Percentiles rank a stretch among this genome's conserved stretches.
Conservation (phyloP, 2,329 filamentous ascomycete genomes). For the Claviceps humidiphila region DNA sequence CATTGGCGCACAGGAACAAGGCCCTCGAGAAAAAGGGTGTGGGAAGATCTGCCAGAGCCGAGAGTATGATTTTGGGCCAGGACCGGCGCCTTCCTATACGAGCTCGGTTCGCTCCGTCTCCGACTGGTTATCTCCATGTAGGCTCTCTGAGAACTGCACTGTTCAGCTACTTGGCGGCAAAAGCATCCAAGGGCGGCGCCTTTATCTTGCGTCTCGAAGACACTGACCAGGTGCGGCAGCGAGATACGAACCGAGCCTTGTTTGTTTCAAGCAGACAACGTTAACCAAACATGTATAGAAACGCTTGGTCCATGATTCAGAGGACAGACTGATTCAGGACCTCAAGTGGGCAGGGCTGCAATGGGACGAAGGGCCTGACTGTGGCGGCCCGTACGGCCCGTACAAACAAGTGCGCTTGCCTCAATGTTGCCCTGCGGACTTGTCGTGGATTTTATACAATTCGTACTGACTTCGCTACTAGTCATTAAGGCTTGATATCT, state of each 20-base stretch:
- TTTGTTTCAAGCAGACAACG: not conserved
- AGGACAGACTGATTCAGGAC: conserved; percentile 64
- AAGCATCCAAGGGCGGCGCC: conserved; percentile 65
- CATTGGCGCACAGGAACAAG: conserved; percentile 8
- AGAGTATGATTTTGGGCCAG: conserved; percentile 21
- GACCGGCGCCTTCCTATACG: conserved; percentile 40
- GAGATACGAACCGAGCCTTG: not conserved
- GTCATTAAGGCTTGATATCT: conserved; percentile 67
- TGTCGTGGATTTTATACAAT: not conserved
- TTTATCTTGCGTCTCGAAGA: conserved; percentile 90
- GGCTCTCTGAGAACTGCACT: conserved; percentile 84
- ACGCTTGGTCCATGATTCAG: conserved; percentile 68
- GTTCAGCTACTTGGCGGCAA: conserved; percentile 91
- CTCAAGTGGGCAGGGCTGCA: conserved; percentile 76
- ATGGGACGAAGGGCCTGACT: conserved; percentile 89
- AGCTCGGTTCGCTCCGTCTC: conserved; percentile 84
- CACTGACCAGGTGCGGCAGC: conserved; percentile 65
- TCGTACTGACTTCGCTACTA: conserved; percentile 20
- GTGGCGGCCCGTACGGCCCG: conserved; percentile 70
- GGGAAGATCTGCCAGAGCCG: conserved; percentile 1
- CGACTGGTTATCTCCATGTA: conserved; percentile 85
- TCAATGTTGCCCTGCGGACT: no score
- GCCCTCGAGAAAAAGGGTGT: conserved; percentile 12
- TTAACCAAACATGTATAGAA: conserved; percentile 36
- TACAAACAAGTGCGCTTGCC: conserved; percentile 57